Evolutionary conservation across 2,329 filamentous ascomycete genomes (phyloP).

Genomic region (Colletotrichum tanaceti): DNA sequence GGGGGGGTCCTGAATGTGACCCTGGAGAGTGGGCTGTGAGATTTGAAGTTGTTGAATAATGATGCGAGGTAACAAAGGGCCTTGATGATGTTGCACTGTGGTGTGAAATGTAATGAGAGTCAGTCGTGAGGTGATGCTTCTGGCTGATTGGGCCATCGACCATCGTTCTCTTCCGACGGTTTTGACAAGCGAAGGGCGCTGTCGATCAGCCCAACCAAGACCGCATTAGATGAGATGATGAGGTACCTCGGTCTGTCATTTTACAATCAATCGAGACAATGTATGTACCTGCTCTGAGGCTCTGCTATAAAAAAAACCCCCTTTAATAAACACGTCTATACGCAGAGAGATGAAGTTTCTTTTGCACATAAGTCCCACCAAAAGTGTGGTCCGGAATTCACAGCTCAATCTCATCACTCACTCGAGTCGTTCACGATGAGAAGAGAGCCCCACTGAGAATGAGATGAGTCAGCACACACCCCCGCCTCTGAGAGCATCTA

Average conservation of each 20-base stretch:
- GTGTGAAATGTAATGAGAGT: too few relatives aligned
- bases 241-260: background rate
- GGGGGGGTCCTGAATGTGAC: too few relatives aligned
- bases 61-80: background rate
- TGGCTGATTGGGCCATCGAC: background rate
- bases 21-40: too few relatives aligned
- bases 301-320: too few relatives aligned
- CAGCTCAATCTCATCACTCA: background rate
- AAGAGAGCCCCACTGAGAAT: background rate
- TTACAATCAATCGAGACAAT: too few relatives aligned
- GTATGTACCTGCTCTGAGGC: too few relatives aligned
- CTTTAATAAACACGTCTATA: background rate
- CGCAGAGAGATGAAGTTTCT: too few relatives aligned
- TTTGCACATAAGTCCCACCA: background rate
- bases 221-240: background rate
- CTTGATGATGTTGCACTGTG: background rate
- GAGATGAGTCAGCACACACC: background rate
- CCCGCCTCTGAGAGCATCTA: background rate
- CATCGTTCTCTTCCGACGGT: too few relatives aligned
- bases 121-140: background rate
- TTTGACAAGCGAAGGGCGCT: slow-evolving; percentile 24
- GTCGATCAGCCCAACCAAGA: background rate
- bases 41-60: too few relatives aligned
- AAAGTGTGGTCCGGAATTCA: too few relatives aligned
- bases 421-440: background rate